phyloP scores from a whole-genome alignment of 1,139 yeast genomes.

The Debaryomyces subglobosus region DNA sequence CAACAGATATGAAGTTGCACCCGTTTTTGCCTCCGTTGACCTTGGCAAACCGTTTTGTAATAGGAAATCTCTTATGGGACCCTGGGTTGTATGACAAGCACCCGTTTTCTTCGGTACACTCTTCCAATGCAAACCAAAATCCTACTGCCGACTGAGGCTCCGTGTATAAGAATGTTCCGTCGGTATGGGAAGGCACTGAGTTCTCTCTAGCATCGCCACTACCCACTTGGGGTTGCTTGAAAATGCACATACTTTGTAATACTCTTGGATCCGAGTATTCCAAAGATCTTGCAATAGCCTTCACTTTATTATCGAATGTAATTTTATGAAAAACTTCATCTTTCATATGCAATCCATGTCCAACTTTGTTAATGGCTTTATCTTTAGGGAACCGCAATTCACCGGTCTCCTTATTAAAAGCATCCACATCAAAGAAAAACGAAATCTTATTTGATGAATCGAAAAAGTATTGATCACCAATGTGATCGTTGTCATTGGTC shows the following conservation, averaged over 20 bases:
- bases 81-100: constrained; percentile 77
- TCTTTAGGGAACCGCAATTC: constrained; percentile 54
- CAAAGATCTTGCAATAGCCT: constrained; percentile 54
- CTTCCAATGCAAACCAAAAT: constrained; percentile 82
- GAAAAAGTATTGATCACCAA: constrained; percentile 75
- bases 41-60: constrained; percentile 69
- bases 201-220: constrained; percentile 49
- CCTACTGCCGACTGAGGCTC: constrained; percentile 75
- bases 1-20: constrained; percentile 48
- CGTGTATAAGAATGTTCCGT: constrained; percentile 73
- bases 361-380: constrained; percentile 72
- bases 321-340: constrained; percentile 50
- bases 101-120: constrained; percentile 69
- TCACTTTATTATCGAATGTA: constrained; percentile 56
- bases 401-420: constrained; percentile 54
- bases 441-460: constrained; percentile 70
- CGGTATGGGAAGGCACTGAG: constrained; percentile 80
- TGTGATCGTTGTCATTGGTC: constrained; percentile 64
- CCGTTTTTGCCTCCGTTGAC: constrained; percentile 51
- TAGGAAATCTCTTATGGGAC: constrained; percentile 60
- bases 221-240: constrained; percentile 61
- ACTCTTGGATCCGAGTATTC: constrained; percentile 68
- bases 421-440: constrained; percentile 74
- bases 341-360: constrained; percentile 71
- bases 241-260: constrained; percentile 77